Conservation (phyloP, 352 stramenopile genomes). For the Nothophytophthora sp. region DNA sequence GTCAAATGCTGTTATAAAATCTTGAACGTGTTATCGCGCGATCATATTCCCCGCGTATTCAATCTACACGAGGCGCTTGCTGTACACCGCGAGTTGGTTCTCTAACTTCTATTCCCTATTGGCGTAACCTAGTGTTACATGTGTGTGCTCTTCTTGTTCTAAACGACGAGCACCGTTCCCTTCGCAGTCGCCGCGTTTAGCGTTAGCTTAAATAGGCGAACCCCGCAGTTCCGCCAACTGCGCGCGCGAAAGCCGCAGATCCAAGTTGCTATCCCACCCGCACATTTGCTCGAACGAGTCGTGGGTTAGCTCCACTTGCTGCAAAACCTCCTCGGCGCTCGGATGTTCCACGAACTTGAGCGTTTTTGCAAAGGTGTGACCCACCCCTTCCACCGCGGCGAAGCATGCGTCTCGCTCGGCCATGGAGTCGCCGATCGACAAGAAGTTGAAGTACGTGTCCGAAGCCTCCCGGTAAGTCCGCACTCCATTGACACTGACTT, state of each 20-base stretch:
- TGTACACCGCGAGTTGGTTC: background rate
- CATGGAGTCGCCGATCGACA: slow-evolving; percentile 87
- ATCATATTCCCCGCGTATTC: slow-evolving; percentile 20
- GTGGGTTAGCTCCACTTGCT: slow-evolving; percentile 83
- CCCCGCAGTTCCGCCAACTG: slow-evolving; percentile 79
- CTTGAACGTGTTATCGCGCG: too few species aligned
- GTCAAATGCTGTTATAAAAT: background rate
- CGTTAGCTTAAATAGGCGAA: slow-evolving; percentile 26
- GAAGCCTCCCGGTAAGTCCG: slow-evolving; percentile 5
- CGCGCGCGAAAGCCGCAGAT: slow-evolving; percentile 72
- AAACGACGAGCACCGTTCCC: background rate
- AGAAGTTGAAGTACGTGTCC: slow-evolving; percentile 74
- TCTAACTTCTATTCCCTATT: slow-evolving; percentile 33
- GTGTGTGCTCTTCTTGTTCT: background rate
- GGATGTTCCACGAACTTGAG: slow-evolving; percentile 88
- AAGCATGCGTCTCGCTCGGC: slow-evolving; percentile 87
- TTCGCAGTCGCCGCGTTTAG: too few species aligned
- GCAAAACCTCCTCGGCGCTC: slow-evolving; percentile 75
- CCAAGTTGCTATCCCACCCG: slow-evolving; percentile 65
- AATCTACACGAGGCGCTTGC: slow-evolving; percentile 13
- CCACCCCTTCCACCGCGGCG: slow-evolving; percentile 58
- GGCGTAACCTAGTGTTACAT: slow-evolving; percentile 25
- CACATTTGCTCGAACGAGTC: slow-evolving; percentile 90
- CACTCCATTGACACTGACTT: background rate
- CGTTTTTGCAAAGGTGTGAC: slow-evolving; percentile 81